Percentiles rank a stretch among this genome's conserved stretches.
Evolutionary conservation across 179 eudicot species (phyloP).

Genomic region (Silene vulgaris): DNA sequence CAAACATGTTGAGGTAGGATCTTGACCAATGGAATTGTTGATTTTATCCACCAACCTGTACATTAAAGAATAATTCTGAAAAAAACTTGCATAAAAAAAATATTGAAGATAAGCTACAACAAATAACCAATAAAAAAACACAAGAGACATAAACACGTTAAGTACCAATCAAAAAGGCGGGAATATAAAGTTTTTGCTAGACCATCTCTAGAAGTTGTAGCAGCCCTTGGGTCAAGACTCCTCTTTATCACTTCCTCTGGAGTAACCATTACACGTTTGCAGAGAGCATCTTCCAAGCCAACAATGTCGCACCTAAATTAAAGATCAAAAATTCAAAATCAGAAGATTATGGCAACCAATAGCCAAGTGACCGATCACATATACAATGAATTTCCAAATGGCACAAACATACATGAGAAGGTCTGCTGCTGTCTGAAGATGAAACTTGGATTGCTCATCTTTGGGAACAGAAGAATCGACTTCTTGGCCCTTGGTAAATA

Average conservation of each 20-base stretch:
- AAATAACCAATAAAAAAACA: background rate
- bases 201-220: conserved; percentile 72
- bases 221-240: conserved; percentile 65
- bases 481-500: conserved; percentile 79
- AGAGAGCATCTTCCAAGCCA: conserved; percentile 69
- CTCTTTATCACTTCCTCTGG: conserved; percentile 84
- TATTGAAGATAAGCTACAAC: background rate
- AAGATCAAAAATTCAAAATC: conserved; percentile 3
- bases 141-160: background rate
- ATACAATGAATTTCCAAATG: conserved; percentile 11
- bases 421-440: conserved; percentile 70
- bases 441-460: conserved; percentile 74
- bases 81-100: background rate
- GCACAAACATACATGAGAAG: conserved; percentile 61
- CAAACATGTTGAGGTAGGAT: conserved; percentile 61
- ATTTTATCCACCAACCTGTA: conserved; percentile 69
- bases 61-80: conserved; percentile 8
- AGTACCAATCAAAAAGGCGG: conserved; percentile 70
- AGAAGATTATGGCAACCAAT: conserved; percentile 18
- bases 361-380: conserved; percentile 6
- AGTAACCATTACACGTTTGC: conserved; percentile 80
- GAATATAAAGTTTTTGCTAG: conserved; percentile 72
- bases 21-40: conserved; percentile 71
- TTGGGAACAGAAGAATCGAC: conserved; percentile 78
- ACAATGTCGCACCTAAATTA: conserved; percentile 57